Evolutionary conservation across 306 rosid genomes (phyloP), one percentile per base, ranked within the genome.

Genomic region (Glycine tomentella): DNA sequence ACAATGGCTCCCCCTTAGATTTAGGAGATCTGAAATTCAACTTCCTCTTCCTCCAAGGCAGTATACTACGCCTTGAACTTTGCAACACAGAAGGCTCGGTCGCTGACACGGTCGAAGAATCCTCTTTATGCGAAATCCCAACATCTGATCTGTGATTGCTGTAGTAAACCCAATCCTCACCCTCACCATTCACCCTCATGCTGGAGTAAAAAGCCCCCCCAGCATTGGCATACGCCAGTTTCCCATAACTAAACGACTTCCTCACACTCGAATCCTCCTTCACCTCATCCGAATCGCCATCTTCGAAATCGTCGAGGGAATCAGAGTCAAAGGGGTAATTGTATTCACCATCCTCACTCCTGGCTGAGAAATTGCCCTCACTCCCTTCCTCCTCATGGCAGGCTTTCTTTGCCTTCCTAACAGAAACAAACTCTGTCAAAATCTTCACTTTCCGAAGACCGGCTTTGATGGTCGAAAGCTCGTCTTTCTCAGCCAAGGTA

Each of bases 21-120:
- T 96, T 93, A 40, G 98, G 99, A 75, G 99, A 93, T 80, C 98
- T 92, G 89, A 96, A 96, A 82, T 93, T 96, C 90, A 96, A 74
- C 91, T 96, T 96, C 84, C 99, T 93, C 97, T 96, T 96, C 88
- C 97, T 93, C 99, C 99, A 96, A 31, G 99, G 88, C 45, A 96
- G 79, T 76, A 96, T 85, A 40, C 99, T 91, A 6, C 97, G 97
- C 86, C 88, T 96, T 25, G 99, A 92, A 79, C 90, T 90, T 71
- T 84, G 97, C 52, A 79, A 80, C 36, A 81, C 17, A 76, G 91
- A 72, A 17, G 89, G 89, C 79, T 93, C 97, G 20, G 91, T 81
- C 46, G 87, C 88, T 3, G 93, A 75, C 65, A 83, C 72, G 33
- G 84, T 72, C 69, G 92, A 85, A 70, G 93, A 85, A 70, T 93